Evolutionary conservation across 805 yeast genomes (phyloP).

Genomic region (Suhomyces prunicola): DNA sequence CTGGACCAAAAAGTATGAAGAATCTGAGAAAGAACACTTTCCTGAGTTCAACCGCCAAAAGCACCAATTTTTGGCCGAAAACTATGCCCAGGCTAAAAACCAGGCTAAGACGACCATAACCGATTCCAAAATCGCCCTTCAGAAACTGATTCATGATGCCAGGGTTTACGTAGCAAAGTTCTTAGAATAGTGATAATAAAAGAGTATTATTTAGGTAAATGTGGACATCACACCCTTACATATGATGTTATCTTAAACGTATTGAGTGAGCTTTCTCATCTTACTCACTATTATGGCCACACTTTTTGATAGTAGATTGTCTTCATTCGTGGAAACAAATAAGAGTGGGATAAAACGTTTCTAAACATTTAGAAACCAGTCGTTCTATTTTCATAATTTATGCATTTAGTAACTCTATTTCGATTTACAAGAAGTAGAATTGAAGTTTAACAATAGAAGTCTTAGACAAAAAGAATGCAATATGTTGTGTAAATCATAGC

Average conservation of each 20-base stretch:
- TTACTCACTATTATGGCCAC: too few relatives aligned
- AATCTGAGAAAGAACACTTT: constrained; percentile 24
- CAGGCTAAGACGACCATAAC: constrained; percentile 8
- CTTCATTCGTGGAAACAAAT: too few relatives aligned
- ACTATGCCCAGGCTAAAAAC: constrained; percentile 6
- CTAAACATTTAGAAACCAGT: background rate
- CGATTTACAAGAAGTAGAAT: background rate
- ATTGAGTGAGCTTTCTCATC: too few relatives aligned
- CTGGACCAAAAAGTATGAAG: constrained; percentile 12
- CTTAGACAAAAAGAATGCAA: constrained; percentile 24
- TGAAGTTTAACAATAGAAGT: background rate
- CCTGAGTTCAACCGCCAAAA: constrained; percentile 34
- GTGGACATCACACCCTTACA: background rate
- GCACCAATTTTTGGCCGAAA: constrained; percentile 10
- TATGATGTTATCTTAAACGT: too few relatives aligned
- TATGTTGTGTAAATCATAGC: constrained; percentile 69
- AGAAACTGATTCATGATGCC: constrained; percentile 23
- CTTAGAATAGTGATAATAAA: constrained; percentile 1
- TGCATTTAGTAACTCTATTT: background rate
- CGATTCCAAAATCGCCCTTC: constrained; percentile 15
- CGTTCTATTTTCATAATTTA: background rate
- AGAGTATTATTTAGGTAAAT: background rate
- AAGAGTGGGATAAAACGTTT: too few relatives aligned
- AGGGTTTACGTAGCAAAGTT: constrained; percentile 18
- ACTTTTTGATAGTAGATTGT: too few relatives aligned